phyloP scores from a whole-genome alignment of 1,284 basidiomycete genomes.

The Peniophora sp. region DNA sequence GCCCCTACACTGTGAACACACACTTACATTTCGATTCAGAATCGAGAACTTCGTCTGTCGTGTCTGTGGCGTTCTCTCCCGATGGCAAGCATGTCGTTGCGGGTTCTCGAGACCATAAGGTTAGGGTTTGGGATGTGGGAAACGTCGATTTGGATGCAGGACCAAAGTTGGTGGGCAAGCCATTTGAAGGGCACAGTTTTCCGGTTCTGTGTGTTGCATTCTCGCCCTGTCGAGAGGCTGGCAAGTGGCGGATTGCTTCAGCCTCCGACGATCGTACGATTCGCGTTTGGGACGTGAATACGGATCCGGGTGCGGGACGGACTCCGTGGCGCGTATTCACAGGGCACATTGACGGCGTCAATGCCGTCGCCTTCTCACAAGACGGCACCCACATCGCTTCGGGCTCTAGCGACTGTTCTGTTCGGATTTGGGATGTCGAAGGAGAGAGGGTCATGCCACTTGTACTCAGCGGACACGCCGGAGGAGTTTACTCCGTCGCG shows the following conservation, averaged over 20 bases:
- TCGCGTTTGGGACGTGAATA: conserved; percentile 1
- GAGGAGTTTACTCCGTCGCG: background rate
- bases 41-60: too few species aligned
- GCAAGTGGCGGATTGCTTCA: background rate
- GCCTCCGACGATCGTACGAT: background rate
- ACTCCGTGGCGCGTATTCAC: background rate
- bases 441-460: background rate
- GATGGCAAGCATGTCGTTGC: background rate
- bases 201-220: background rate
- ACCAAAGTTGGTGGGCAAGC: background rate
- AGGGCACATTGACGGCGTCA: background rate
- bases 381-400: conserved; percentile 3
- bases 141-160: background rate
- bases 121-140: background rate
- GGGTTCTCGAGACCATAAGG: background rate
- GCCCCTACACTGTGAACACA: too few species aligned
- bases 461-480: conserved; percentile 6
- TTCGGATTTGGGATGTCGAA: conserved; percentile 8
- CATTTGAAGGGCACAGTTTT: background rate
- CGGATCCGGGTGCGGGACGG: background rate
- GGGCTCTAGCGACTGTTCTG: conserved; percentile 6
- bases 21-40: background rate
- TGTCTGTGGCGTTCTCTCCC: background rate
- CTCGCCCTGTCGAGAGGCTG: background rate
- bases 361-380: background rate